Conservation (phyloP, 2,329 filamentous ascomycete species). For the Pseudocercospora crystallina region DNA sequence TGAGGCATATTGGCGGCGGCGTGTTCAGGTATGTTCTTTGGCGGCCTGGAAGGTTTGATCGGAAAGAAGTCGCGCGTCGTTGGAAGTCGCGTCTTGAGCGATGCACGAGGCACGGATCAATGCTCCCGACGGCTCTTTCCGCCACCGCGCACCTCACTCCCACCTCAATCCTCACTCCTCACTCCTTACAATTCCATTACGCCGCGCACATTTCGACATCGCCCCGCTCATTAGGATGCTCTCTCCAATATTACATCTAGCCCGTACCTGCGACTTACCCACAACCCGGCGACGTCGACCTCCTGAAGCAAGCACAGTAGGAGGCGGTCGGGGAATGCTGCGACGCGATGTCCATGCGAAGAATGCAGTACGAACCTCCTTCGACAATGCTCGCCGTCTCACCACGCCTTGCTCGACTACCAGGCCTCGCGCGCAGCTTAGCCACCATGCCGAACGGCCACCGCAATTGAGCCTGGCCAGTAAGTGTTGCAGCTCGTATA, state of each 20-base stretch:
- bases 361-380: no score
- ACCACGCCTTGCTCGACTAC: constrained; percentile 9
- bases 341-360: no score
- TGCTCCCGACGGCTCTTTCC: no score
- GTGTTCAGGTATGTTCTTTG: background rate
- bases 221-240: background rate
- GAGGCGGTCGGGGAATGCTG: constrained; percentile 17
- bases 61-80: background rate
- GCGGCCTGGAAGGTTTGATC: background rate
- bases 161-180: no score
- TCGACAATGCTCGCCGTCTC: background rate
- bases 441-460: no score
- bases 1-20: background rate
- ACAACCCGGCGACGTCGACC: background rate
- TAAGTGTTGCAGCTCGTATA: no score
- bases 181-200: no score
- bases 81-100: constrained; percentile 2
- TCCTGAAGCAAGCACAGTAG: background rate
- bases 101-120: background rate
- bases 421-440: background rate
- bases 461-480: no score
- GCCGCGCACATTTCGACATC: no score
- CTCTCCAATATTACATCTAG: no score
- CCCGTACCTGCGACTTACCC: background rate
- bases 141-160: no score